Conservation (phyloP, 441 rosid genomes). For the Iberis amara region DNA sequence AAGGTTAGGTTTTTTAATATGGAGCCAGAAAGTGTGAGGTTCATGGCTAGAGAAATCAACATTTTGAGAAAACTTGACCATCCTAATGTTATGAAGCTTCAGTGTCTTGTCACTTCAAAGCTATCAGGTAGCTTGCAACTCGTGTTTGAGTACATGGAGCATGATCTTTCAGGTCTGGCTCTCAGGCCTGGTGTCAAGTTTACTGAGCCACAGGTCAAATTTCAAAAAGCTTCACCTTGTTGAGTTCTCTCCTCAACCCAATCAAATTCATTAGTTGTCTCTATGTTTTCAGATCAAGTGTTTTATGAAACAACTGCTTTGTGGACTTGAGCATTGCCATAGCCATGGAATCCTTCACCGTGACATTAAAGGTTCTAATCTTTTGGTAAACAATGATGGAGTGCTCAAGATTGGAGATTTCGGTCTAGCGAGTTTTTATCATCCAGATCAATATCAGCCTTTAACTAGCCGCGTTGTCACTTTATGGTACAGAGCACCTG, state of each 20-base stretch:
- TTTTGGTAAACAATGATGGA: conserved; percentile 59
- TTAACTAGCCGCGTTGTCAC: conserved; percentile 87
- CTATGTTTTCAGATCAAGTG: conserved; percentile 54
- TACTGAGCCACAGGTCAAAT: conserved; percentile 63
- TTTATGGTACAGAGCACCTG: conserved; percentile 88
- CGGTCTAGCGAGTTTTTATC: conserved; percentile 61
- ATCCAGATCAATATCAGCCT: conserved; percentile 47
- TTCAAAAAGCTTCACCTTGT: background rate
- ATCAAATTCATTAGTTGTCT: background rate
- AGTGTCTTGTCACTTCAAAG: conserved; percentile 70
- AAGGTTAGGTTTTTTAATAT: conserved; percentile 72
- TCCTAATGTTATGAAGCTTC: conserved; percentile 78
- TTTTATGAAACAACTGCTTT: conserved; percentile 63
- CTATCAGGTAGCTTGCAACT: conserved; percentile 71
- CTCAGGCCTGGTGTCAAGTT: conserved; percentile 62
- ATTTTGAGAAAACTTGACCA: conserved; percentile 73
- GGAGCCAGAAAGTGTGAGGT: conserved; percentile 87
- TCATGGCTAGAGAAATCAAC: conserved; percentile 87
- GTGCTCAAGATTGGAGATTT: conserved; percentile 81
- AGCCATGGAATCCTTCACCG: conserved; percentile 69
- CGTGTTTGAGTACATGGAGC: conserved; percentile 90
- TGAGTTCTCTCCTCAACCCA: background rate
- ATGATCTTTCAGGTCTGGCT: conserved; percentile 85
- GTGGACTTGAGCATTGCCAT: conserved; percentile 84
- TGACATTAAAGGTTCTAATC: conserved; percentile 87